Evolutionary conservation across 2,329 filamentous ascomycete genomes (phyloP).

Genomic region (Talaromyces pinophilus): DNA sequence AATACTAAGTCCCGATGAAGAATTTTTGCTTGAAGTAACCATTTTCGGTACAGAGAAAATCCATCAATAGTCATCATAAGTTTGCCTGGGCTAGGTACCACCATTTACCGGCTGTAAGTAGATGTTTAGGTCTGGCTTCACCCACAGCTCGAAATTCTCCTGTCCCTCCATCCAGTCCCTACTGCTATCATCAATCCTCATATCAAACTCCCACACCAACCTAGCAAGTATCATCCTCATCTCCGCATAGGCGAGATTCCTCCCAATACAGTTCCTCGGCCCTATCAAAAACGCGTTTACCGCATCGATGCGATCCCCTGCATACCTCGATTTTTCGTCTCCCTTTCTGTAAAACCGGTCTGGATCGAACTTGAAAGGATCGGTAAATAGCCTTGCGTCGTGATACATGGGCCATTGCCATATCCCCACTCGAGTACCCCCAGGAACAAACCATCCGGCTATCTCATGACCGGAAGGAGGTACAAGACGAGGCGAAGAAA

Average conservation of each 20-base stretch:
- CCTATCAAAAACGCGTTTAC: constrained; percentile 6
- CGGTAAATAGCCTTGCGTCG: too few relatives aligned
- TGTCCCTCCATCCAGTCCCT: neutral
- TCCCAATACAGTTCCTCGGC: constrained; percentile 6
- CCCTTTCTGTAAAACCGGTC: neutral
- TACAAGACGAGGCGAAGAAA: neutral
- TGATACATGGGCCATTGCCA: too few relatives aligned
- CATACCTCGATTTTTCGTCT: neutral
- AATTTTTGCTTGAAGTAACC: too few relatives aligned
- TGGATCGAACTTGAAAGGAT: too few relatives aligned
- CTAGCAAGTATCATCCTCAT: constrained; percentile 11
- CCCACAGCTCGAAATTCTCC: neutral
- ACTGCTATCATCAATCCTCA: neutral
- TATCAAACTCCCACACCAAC: constrained; percentile 7
- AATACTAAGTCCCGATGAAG: too few relatives aligned
- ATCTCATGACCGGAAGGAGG: neutral
- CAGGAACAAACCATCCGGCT: neutral
- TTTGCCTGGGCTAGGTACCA: neutral
- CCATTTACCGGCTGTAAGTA: neutral
- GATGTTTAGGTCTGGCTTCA: neutral
- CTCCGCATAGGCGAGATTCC: constrained; percentile 2
- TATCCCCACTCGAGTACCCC: too few relatives aligned
- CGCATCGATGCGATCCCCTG: neutral
- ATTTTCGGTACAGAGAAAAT: too few relatives aligned
- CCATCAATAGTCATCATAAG: too few relatives aligned